Percentiles rank a stretch among this genome's conserved stretches.
Evolutionary conservation across 2,329 filamentous ascomycete species (phyloP).

Genomic region (Sordariomycetes sp.): DNA sequence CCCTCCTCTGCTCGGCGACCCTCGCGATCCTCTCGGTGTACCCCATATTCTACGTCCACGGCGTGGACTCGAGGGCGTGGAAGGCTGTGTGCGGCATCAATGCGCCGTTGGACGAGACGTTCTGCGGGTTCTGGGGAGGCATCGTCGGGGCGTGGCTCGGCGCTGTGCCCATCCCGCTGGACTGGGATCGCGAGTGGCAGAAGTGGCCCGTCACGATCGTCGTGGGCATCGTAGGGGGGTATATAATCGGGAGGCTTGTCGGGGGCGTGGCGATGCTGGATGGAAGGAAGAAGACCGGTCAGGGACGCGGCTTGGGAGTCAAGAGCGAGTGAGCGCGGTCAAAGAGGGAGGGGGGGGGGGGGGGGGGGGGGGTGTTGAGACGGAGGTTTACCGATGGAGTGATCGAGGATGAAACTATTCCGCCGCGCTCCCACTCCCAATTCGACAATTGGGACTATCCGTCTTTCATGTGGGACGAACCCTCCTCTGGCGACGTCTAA

Average conservation of each 20-base stretch:
- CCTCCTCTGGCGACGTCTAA: too few relatives aligned
- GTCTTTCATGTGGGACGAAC: too few relatives aligned
- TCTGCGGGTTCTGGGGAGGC: constrained; percentile 70
- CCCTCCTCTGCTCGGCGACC: constrained; percentile 70
- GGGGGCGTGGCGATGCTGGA: constrained; percentile 37
- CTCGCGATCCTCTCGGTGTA: constrained; percentile 69
- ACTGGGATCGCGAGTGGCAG: constrained; percentile 99
- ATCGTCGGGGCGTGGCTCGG: constrained; percentile 82
- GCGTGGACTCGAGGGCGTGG: constrained; percentile 65
- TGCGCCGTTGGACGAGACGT: constrained; percentile 71
- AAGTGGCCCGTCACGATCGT: constrained; percentile 92
- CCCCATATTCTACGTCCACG: constrained; percentile 77
- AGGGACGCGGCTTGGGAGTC: not conserved
- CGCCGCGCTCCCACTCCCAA: too few relatives aligned
- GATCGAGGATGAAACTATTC: too few relatives aligned
- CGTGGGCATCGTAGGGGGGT: constrained; percentile 71
- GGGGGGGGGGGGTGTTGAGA: not conserved
- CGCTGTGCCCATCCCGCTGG: constrained; percentile 87
- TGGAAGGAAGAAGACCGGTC: constrained; percentile 15
- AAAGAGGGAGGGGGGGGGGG: not conserved
- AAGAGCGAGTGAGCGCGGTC: not conserved
- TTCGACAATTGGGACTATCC: too few relatives aligned
- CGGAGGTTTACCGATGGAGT: too few relatives aligned
- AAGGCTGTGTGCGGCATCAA: constrained; percentile 54
- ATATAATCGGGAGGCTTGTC: constrained; percentile 55